A percentile compares a stretch with the other conserved stretches of the same genome.
Conservation (phyloP, 345 rosid genomes). For the Euphorbia peplus region DNA sequence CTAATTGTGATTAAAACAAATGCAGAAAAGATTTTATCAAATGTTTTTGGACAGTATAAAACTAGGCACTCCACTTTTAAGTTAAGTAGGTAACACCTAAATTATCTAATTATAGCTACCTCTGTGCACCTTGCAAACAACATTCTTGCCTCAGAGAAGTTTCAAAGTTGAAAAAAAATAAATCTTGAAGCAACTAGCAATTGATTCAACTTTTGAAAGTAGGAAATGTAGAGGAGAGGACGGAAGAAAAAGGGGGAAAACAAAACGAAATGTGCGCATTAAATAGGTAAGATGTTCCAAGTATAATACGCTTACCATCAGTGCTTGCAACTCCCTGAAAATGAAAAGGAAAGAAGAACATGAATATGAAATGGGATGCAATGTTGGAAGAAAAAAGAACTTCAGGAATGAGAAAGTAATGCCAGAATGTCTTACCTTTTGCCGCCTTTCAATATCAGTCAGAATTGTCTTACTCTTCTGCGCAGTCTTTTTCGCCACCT, state of each 20-base stretch:
- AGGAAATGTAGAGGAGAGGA: neutral
- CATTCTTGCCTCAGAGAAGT: neutral
- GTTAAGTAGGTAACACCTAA: neutral
- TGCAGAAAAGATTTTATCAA: no score
- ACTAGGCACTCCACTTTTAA: neutral
- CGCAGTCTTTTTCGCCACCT: slow-evolving; percentile 91
- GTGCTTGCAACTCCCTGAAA: slow-evolving; percentile 97
- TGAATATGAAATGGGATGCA: slow-evolving; percentile 19
- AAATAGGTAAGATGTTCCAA: neutral
- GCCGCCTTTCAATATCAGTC: slow-evolving; percentile 95
- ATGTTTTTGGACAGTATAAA: no score
- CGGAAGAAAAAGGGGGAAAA: neutral
- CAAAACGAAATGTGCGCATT: neutral
- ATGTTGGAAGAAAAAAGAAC: slow-evolving; percentile 1
- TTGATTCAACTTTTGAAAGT: neutral
- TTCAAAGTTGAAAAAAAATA: neutral
- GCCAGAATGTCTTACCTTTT: slow-evolving; percentile 57
- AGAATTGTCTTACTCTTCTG: slow-evolving; percentile 79
- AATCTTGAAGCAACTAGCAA: neutral
- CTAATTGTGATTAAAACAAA: no score
- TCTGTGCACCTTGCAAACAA: neutral
- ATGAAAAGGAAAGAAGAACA: slow-evolving; percentile 21
- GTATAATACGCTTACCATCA: slow-evolving; percentile 58
- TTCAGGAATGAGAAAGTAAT: slow-evolving; percentile 5
- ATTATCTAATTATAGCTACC: neutral